phyloP scores from a whole-genome alignment of 495 filamentous ascomycete species.

The Coniosporium apollinis region DNA sequence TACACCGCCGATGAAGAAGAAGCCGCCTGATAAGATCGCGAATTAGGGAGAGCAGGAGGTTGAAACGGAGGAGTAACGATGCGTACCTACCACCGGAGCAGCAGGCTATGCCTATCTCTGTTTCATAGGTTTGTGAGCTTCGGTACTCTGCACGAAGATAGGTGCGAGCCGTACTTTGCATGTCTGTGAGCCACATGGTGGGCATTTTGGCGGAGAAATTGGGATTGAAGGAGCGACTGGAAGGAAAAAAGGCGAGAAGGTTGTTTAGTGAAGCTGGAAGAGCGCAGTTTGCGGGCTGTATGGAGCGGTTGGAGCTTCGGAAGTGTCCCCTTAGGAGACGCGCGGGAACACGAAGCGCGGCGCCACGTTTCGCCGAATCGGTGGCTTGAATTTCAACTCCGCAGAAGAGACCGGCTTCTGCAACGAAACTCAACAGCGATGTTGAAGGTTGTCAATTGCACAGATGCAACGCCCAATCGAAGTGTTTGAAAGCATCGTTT shows the following conservation, averaged over 20 bases:
- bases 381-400: neutral
- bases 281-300: too few relatives aligned
- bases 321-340: neutral
- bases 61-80: neutral
- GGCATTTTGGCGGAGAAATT: conserved; percentile 30
- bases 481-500: neutral
- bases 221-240: conserved; percentile 2
- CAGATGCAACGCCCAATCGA: neutral
- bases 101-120: conserved; percentile 91
- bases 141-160: neutral
- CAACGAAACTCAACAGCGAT: too few relatives aligned
- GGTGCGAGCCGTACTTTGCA: conserved; percentile 55
- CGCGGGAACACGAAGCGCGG: neutral
- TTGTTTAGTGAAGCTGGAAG: neutral
- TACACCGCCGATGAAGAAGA: conserved; percentile 87
- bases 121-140: neutral
- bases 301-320: too few relatives aligned
- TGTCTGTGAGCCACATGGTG: conserved; percentile 88
- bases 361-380: neutral
- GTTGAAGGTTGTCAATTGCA: neutral
- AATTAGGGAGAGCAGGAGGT: neutral
- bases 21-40: conserved; percentile 36
- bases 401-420: neutral
- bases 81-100: conserved; percentile 76
- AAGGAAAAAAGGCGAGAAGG: neutral